Evolutionary conservation across 305 asterid species (phyloP).

Genomic region (Fraxinus albicans): DNA sequence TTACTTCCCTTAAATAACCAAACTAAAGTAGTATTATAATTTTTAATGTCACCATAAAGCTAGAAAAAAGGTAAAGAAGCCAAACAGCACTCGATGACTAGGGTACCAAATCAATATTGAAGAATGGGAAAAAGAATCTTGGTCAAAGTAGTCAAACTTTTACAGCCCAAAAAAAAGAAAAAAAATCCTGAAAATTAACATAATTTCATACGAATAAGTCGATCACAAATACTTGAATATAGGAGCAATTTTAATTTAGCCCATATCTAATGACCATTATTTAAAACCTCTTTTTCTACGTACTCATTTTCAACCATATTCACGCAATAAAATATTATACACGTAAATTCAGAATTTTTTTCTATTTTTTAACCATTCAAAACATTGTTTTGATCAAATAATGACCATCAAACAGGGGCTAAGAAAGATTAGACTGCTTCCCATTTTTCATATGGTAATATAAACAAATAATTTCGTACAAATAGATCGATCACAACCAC

Average conservation of each 20-base stretch:
- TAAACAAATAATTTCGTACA: background rate
- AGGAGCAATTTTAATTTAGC: no score
- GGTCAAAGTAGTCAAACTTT: constrained; percentile 60
- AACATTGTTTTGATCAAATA: no score
- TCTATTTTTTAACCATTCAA: no score
- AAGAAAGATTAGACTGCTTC: background rate
- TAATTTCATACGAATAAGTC: no score
- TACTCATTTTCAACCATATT: no score
- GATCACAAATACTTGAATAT: background rate
- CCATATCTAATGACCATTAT: no score
- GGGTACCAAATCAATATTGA: constrained; percentile 53
- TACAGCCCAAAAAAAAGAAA: constrained; percentile 42
- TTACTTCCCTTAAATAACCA: constrained; percentile 47
- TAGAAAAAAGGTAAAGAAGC: constrained; percentile 33
- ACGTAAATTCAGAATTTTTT: no score
- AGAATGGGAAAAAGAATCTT: constrained; percentile 40
- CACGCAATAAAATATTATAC: no score
- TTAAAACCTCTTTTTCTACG: no score
- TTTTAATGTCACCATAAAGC: constrained; percentile 25
- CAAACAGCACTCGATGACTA: constrained; percentile 41
- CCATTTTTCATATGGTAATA: background rate
- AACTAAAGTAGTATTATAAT: constrained; percentile 26
- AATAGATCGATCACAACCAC: background rate
- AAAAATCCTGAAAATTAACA: background rate
- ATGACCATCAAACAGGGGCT: no score